Evolutionary conservation across 495 filamentous ascomycete genomes (phyloP).

Genomic region (Daldinia bambusicola): DNA sequence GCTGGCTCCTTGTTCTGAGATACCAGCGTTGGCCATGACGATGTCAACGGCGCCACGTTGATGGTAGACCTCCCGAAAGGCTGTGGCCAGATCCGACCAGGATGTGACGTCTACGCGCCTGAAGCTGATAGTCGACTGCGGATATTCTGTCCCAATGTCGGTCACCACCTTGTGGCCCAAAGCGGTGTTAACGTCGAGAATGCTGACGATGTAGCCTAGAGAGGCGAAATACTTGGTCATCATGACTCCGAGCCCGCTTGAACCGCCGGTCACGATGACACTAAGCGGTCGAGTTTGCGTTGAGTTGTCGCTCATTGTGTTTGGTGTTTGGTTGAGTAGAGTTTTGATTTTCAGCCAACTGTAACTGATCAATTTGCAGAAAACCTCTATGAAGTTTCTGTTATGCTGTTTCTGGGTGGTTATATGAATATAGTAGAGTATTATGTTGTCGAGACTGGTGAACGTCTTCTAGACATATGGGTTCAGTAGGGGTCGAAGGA

Average conservation of each 20-base stretch:
- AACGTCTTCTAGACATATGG: background rate
- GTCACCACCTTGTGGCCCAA: conserved; percentile 48
- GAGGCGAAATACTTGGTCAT: conserved; percentile 61
- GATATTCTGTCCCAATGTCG: conserved; percentile 50
- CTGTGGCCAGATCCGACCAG: conserved; percentile 59
- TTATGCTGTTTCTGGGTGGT: background rate
- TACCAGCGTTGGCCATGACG: conserved; percentile 67
- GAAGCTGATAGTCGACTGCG: conserved; percentile 53
- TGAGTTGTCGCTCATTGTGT: conserved; percentile 30
- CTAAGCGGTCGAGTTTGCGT: conserved; percentile 21
- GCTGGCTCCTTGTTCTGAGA: conserved; percentile 57
- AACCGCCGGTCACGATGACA: conserved; percentile 60
- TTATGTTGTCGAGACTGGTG: background rate
- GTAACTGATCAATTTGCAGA: background rate
- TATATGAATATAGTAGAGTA: background rate
- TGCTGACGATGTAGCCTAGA: conserved; percentile 56
- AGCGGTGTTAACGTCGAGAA: conserved; percentile 62
- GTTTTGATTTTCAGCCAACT: background rate
- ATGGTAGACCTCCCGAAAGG: conserved; percentile 55
- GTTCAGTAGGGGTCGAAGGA: background rate
- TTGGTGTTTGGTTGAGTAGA: background rate
- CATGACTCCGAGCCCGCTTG: conserved; percentile 64
- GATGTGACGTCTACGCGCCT: conserved; percentile 59
- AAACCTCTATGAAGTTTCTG: background rate
- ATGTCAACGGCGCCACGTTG: conserved; percentile 57